Evolutionary conservation across 2,329 filamentous ascomycete species (phyloP).

Genomic region (Curvularia lunata): DNA sequence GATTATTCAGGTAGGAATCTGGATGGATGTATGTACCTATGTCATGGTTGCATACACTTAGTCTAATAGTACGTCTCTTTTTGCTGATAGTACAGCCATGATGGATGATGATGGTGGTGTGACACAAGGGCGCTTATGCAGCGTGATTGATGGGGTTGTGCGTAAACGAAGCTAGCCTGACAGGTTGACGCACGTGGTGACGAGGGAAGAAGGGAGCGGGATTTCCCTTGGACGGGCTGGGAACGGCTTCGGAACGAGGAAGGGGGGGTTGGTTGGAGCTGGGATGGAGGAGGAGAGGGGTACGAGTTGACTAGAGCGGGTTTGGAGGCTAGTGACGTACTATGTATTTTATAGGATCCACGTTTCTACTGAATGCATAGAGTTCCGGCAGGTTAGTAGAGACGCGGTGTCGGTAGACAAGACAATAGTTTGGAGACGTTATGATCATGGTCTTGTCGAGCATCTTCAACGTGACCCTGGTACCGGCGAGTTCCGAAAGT

Average conservation of each 20-base stretch:
- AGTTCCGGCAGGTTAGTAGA: not conserved
- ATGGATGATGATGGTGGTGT: not conserved
- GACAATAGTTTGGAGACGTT: not conserved
- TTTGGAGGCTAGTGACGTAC: not conserved
- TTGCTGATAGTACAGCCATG: not conserved
- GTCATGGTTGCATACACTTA: not conserved
- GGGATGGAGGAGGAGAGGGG: too few relatives aligned
- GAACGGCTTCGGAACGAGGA: not conserved
- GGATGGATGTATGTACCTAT: not conserved
- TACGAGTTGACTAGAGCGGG: not conserved
- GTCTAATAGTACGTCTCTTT: too few relatives aligned
- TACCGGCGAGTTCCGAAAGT: constrained; percentile 1
- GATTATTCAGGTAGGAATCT: too few relatives aligned
- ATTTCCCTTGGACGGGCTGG: not conserved
- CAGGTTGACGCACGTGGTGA: not conserved
- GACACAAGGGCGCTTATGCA: constrained; percentile 16
- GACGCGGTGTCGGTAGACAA: too few relatives aligned
- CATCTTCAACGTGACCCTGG: not conserved
- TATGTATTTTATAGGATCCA: not conserved
- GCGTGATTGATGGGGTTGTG: not conserved
- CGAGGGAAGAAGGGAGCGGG: not conserved
- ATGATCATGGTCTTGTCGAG: not conserved
- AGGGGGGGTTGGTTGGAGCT: too few relatives aligned
- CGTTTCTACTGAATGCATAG: not conserved
- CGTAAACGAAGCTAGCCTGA: not conserved